phyloP scores from a whole-genome alignment of 192 early-diverging fungal species.

The Glomus cerebriforme region DNA sequence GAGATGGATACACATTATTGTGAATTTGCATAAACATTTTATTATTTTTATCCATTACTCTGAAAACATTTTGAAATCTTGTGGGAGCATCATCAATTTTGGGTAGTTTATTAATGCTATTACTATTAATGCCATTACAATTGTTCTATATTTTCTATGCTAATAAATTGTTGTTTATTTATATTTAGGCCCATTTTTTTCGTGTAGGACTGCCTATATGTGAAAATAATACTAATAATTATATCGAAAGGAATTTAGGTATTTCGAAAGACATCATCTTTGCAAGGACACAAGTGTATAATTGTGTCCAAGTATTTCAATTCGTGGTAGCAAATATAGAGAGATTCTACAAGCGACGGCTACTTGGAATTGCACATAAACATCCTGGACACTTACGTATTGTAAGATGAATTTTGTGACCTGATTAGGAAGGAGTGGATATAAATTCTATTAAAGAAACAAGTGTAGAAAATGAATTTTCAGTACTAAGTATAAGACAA shows the following conservation, averaged over 20 bases:
- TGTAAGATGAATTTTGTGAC: neutral
- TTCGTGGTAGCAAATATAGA: neutral
- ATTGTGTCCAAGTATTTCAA: neutral
- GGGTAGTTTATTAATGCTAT: neutral
- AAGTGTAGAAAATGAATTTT: neutral
- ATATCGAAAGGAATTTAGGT: neutral
- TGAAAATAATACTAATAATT: neutral
- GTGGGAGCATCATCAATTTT: neutral
- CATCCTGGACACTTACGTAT: neutral
- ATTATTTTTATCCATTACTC: neutral
- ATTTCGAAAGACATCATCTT: neutral
- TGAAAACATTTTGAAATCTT: neutral
- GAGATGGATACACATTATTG: neutral
- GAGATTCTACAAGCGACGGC: neutral
- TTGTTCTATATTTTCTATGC: too few species aligned
- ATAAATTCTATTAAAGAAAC: neutral
- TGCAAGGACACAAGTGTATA: neutral
- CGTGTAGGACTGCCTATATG: neutral
- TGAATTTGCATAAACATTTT: neutral
- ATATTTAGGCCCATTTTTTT: neutral
- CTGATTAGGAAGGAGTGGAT: neutral
- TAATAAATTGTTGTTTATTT: too few species aligned
- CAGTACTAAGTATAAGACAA: neutral
- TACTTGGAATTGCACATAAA: neutral
- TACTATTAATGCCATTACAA: too few species aligned